Percentiles rank a stretch among this genome's conserved stretches.
These are phyloP conservation scores for Peterozyma xylosa DNA, from an alignment of 805 yeast species.

Conservation along the genomic window DNA sequence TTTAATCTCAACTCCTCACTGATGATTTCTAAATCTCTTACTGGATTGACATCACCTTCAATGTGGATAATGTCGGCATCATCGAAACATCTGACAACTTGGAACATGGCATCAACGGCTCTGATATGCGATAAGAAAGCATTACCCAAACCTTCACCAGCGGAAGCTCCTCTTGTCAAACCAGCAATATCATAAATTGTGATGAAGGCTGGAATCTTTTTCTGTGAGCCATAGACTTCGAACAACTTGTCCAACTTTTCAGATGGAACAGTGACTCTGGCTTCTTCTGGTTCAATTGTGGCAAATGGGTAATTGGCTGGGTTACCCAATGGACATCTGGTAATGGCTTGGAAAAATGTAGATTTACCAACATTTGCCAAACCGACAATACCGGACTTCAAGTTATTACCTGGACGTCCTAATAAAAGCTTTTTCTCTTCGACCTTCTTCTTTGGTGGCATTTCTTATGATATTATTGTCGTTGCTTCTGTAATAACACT, in stretches of 20 bases:
- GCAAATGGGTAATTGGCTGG: constrained; percentile 71
- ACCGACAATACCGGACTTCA: constrained; percentile 47
- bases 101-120: constrained; percentile 66
- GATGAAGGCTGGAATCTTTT: constrained; percentile 45
- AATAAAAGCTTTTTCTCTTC: constrained; percentile 29
- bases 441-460: constrained; percentile 33
- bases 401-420: constrained; percentile 34
- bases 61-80: constrained; percentile 63
- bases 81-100: constrained; percentile 57
- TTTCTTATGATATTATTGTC: constrained; percentile 7
- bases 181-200: constrained; percentile 68
- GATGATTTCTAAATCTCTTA: constrained; percentile 55
- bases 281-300: constrained; percentile 68
- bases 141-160: constrained; percentile 70
- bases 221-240: constrained; percentile 38
- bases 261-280: constrained; percentile 46
- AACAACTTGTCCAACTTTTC: constrained; percentile 39
- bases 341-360: constrained; percentile 53
- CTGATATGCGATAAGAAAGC: constrained; percentile 62
- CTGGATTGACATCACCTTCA: constrained; percentile 57
- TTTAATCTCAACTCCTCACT: constrained; percentile 58
- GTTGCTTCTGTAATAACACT: too few species aligned
- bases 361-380: constrained; percentile 64
- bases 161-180: constrained; percentile 53
- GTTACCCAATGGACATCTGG: constrained; percentile 55